Base-by-base conservation (phyloP, 2,329 filamentous ascomycete genomes). In the Tolypocladium tundrense region DNA sequence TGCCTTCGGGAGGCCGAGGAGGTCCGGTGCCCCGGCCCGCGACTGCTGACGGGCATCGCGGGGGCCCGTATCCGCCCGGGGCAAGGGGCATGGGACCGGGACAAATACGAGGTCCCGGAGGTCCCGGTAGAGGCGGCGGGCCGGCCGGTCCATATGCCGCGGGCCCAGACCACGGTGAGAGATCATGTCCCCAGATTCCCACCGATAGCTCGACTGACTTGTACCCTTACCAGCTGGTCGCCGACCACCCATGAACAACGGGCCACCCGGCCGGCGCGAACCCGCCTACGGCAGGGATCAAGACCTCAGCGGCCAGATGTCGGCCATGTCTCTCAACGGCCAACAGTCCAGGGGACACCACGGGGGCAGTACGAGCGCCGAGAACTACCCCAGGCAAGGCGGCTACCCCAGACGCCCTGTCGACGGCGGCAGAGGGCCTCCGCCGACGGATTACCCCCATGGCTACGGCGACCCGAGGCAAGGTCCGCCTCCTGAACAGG, bases 1-100 rank as follows among this genome's bases (percentile, higher is more conserved):
- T 75, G 53, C 75, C 76, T 58, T 69, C 70, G 37, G 72, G 73
- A 40, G 77, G 74, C 57, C 74, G 78, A 65, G 75, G 76, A 35
- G 77, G 72, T n/a, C 74, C 75, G 13, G 73, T 76, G 63, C 70
- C 69, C 59, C 71, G 78, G 55, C 70, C 75, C 53, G 71, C 71
- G 48, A 72, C 72, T 45, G 69, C 72, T 19, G 73, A 75, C 60
- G 70, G 69, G 40, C 67, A 69, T 35, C 71, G 69, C 48, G 67
- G 69, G 21, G 73, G 70, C 53, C 68, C 68, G 13, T 72, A 74
- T 58, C 73, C 75, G n/a, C 70, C 73, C 33, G 69, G 72, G 54
- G 70, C 67, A 54, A 66, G 67, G 57, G 61, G 60, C n/a, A 66
- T 63, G 63, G 62, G 62, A 13, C 65, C 66, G 19, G 66, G 63